These are phyloP conservation scores for Mucor velutinosus DNA, from an alignment of 371 early-diverging fungal species.

Conservation along the genomic window DNA sequence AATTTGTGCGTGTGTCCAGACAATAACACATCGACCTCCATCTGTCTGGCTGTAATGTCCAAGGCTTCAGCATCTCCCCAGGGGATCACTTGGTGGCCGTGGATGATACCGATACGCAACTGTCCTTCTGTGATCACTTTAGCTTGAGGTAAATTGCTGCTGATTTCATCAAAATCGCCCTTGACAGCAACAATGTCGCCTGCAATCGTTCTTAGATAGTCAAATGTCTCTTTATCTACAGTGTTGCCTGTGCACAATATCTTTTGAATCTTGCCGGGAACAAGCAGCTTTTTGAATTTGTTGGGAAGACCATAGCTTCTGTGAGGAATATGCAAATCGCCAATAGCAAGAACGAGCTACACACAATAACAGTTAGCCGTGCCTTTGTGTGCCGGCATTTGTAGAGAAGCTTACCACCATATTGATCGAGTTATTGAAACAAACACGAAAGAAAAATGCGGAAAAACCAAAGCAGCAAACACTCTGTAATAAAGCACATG, in stretches of 20 bases:
- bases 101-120: slow-evolving; percentile 82
- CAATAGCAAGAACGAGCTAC: slow-evolving; percentile 85
- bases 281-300: slow-evolving; percentile 89
- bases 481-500: not conserved
- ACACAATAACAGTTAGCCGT: not conserved
- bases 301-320: slow-evolving; percentile 85
- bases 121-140: slow-evolving; percentile 77
- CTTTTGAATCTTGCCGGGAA: slow-evolving; percentile 94
- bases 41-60: slow-evolving; percentile 77
- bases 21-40: slow-evolving; percentile 91
- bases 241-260: slow-evolving; percentile 94
- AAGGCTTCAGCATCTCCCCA: slow-evolving; percentile 86
- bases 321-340: slow-evolving; percentile 94
- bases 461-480: not conserved
- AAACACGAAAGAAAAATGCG: not conserved
- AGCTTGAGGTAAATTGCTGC: slow-evolving; percentile 57
- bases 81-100: slow-evolving; percentile 91
- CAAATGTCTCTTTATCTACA: slow-evolving; percentile 78
- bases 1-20: slow-evolving; percentile 89
- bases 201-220: slow-evolving; percentile 84
- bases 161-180: slow-evolving; percentile 87
- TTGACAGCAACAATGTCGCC: slow-evolving; percentile 78
- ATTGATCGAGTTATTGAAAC: not conserved
- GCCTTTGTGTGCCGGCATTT: too few species aligned
- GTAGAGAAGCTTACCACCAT: not conserved